Base-by-base conservation (phyloP, 345 rosid species). In the Citropsis articulata region DNA sequence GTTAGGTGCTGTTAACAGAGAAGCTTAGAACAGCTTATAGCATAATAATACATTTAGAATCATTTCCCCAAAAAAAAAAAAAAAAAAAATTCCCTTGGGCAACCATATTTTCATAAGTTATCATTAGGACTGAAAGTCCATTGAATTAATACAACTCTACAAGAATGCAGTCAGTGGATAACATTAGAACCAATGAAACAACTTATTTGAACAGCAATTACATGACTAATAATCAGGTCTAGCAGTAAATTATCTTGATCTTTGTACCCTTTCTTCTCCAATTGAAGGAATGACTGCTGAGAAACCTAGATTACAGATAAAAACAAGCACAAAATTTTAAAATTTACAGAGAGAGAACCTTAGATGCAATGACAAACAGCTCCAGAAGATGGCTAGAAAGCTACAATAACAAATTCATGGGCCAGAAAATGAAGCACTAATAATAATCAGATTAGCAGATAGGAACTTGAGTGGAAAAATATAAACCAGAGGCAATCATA, bases 171-270 rank as follows among this genome's bases (percentile, higher is more conserved):
- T 30, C 21, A 8, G 67, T 27, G 60, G 31, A 36, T 16, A 56
- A 33, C 45, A 28, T 55, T 66, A 45, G 21, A 50, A 75, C 18
- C 65, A 69, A 61, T 35, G 33, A 22, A 72, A 63, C 7, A 55
- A 72, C 22, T 45, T 42, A 31, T 68, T 79, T 56, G 71, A 19
- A 28, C 16, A 16, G 31, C 74, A n/a, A 62, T 21, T 50, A 9
- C 22, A 73, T 69, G 76, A 78, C 42, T 63, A 67, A 69, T 55
- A 18, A 76, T 45, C 45, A 68, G 69, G 75, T 56, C 78, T 10
- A 22, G 70, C 78, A 27, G 25, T 72, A 36, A 18, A 31, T 25
- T 36, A 65, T 27, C 67, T 45, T 6, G 65, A 28, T 66, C 72
- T 50, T 33, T 55, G 42, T 61, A 72, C n/a, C 59, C 61, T 75